These are phyloP conservation scores for Apiospora rasikravindrae DNA, from an alignment of 2,329 filamentous ascomycete genomes.

Conservation along the genomic window DNA sequence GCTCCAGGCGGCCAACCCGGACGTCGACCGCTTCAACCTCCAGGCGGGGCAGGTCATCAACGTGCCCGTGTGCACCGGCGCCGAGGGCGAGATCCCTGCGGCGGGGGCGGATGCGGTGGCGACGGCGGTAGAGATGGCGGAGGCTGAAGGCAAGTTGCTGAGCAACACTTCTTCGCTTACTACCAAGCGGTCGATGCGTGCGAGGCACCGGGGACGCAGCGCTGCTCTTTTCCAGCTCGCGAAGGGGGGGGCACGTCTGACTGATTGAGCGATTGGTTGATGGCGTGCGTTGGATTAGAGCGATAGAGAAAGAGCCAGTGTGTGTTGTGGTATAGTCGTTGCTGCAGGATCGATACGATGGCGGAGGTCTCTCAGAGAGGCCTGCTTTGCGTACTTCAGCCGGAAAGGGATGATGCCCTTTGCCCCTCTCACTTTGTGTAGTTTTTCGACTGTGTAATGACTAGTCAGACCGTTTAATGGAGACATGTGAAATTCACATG, in stretches of 20 bases:
- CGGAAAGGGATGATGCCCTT: neutral
- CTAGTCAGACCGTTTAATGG: too few relatives aligned
- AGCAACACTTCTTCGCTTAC: neutral
- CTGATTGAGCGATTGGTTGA: neutral
- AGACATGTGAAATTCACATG: too few relatives aligned
- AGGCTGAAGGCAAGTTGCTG: neutral
- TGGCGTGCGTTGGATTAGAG: neutral
- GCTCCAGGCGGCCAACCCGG: conserved; percentile 2
- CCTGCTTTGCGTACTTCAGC: neutral
- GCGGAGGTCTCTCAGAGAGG: neutral
- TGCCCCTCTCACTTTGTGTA: too few relatives aligned
- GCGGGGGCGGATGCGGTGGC: neutral
- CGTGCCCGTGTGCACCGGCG: conserved; percentile 8
- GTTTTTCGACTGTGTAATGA: neutral
- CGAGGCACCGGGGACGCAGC: neutral
- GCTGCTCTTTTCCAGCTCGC: neutral
- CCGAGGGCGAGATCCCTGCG: neutral
- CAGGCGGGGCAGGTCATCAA: neutral
- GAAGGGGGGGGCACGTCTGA: conserved; percentile 25
- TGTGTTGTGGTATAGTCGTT: neutral
- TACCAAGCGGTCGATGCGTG: neutral
- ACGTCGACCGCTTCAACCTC: neutral
- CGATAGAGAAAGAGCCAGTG: neutral
- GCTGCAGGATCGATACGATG: neutral
- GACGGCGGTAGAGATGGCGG: neutral